Conservation (phyloP, 441 rosid genomes). For the Manihot esculenta region DNA sequence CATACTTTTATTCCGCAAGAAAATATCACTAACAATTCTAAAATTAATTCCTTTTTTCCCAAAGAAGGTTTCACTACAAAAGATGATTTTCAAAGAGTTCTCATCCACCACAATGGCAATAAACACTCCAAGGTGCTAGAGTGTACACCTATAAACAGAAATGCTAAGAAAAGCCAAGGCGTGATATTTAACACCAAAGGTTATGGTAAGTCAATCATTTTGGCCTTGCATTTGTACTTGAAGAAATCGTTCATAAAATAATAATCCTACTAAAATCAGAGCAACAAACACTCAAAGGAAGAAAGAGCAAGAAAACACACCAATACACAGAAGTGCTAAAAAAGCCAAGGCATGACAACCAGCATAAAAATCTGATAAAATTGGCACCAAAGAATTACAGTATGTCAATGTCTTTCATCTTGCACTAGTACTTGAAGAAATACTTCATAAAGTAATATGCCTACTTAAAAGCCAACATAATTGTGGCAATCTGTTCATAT, state of each 20-base stretch:
- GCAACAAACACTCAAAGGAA: too few relatives aligned
- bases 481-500: not conserved
- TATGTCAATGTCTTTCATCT: not conserved
- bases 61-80: not conserved
- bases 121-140: not conserved
- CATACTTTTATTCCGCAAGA: constrained; percentile 17
- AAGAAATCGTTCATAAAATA: not conserved
- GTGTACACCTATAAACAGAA: not conserved
- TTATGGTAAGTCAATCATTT: not conserved
- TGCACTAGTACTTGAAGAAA: not conserved
- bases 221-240: not conserved
- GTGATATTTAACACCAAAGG: not conserved
- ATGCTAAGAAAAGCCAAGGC: not conserved
- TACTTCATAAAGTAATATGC: not conserved
- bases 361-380: not conserved
- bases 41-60: not conserved
- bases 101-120: not conserved
- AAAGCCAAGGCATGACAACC: too few relatives aligned
- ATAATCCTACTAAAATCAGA: not conserved
- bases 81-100: not conserved
- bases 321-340: too few relatives aligned
- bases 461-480: not conserved
- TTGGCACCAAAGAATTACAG: not conserved
- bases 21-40: not conserved
- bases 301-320: too few relatives aligned